Percentiles rank a stretch among this genome's conserved stretches.
phyloP scores from a whole-genome alignment of 148 eudicot species.

The Vaccinium darrowii region DNA sequence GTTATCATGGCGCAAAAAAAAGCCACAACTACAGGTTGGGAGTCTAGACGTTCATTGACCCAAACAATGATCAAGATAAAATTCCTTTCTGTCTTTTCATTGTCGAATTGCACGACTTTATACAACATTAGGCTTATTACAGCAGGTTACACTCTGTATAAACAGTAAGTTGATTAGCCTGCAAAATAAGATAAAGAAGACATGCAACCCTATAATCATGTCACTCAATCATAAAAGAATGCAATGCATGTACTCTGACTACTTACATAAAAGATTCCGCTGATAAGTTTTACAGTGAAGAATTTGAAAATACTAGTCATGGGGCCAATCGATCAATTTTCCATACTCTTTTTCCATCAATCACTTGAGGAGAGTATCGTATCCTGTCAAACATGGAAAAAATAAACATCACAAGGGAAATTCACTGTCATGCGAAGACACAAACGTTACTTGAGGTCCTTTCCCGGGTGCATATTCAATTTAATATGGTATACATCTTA shows the following conservation, averaged over 20 bases:
- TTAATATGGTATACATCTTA: background rate
- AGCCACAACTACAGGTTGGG: background rate
- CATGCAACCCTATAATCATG: background rate
- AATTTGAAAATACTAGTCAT: constrained; percentile 50
- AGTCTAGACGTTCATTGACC: background rate
- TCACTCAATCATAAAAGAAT: background rate
- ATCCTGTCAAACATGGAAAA: constrained; percentile 43
- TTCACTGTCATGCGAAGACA: background rate
- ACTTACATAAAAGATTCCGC: background rate
- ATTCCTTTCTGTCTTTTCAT: background rate
- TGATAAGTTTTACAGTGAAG: constrained; percentile 37
- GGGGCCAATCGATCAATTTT: constrained; percentile 78
- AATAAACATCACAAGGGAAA: background rate
- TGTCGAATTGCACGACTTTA: background rate
- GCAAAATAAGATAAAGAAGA: background rate
- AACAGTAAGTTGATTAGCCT: background rate
- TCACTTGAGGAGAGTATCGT: constrained; percentile 48
- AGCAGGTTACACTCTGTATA: background rate
- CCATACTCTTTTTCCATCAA: constrained; percentile 56
- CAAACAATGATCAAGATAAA: constrained; percentile 1
- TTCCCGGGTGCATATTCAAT: background rate
- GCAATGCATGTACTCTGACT: background rate
- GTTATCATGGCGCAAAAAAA: too few relatives aligned
- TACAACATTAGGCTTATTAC: background rate
- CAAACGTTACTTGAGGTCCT: background rate